Percentiles rank a stretch among this genome's conserved stretches.
These are phyloP conservation scores for Silene uniflora DNA, from an alignment of 148 eudicot species.

Conservation along the genomic window DNA sequence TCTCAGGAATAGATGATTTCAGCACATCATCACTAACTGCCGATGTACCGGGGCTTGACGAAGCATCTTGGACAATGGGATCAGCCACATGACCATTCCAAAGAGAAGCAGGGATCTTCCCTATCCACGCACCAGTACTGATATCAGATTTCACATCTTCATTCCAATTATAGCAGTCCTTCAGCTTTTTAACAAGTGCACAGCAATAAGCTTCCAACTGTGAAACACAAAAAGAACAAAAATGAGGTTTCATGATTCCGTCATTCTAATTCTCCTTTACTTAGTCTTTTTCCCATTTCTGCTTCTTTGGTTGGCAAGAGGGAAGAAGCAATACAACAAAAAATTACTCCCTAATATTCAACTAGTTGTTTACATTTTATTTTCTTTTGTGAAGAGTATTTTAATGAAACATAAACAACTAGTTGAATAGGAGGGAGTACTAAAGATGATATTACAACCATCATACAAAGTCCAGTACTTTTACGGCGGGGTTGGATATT, in stretches of 20 bases:
- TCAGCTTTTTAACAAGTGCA: constrained; percentile 52
- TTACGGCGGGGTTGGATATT: no score
- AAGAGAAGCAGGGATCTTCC: constrained; percentile 59
- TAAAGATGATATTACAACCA: no score
- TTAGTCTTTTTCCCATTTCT: background rate
- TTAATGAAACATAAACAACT: no score
- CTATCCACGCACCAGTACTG: constrained; percentile 61
- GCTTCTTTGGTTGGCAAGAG: background rate
- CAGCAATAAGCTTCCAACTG: constrained; percentile 63
- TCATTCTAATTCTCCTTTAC: background rate
- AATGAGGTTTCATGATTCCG: background rate
- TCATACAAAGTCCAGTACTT: no score
- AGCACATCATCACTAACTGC: constrained; percentile 36
- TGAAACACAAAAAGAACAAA: constrained; percentile 11
- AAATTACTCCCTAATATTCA: no score
- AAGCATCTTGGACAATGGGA: constrained; percentile 26
- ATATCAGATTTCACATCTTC: constrained; percentile 51
- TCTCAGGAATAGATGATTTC: constrained; percentile 44
- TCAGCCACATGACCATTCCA: constrained; percentile 30
- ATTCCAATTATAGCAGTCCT: constrained; percentile 59
- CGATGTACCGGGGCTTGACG: constrained; percentile 26
- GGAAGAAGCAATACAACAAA: background rate
- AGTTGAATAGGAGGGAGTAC: no score
- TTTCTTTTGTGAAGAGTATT: no score
- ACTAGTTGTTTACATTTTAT: no score